Evolutionary conservation across 805 yeast species (phyloP).

Genomic region (Myxozyma neotropica): DNA sequence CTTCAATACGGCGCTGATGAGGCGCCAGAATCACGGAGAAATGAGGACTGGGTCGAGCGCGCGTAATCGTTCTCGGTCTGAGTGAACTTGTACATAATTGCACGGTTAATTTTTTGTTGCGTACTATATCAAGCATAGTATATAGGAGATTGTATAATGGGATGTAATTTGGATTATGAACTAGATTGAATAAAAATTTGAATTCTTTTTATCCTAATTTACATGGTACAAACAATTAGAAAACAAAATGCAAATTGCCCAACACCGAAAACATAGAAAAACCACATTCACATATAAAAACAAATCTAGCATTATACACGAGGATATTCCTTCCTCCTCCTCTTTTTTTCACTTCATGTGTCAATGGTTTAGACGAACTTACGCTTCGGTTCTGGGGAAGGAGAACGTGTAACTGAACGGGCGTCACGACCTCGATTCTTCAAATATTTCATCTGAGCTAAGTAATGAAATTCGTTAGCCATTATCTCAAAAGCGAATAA

Average conservation of each 20-base stretch:
- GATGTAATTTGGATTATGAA: background rate
- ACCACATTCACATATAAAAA: background rate
- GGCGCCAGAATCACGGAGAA: conserved; percentile 37
- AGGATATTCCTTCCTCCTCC: background rate
- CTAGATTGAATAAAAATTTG: background rate
- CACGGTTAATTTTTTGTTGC: too few species aligned
- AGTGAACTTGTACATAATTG: background rate
- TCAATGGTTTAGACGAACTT: conserved; percentile 9
- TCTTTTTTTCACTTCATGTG: background rate
- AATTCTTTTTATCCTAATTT: background rate
- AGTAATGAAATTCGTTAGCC: background rate
- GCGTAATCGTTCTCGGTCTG: background rate
- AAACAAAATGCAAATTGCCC: background rate
- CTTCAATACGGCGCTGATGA: conserved; percentile 64
- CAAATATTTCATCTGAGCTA: conserved; percentile 31
- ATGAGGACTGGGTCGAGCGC: conserved; percentile 36
- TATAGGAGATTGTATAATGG: background rate
- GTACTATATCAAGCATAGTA: too few species aligned
- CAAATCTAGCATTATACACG: background rate
- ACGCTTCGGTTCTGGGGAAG: conserved; percentile 36
- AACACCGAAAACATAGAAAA: conserved; percentile 2
- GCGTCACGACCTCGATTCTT: conserved; percentile 31
- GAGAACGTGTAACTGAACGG: conserved; percentile 32
- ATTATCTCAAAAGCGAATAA: background rate
- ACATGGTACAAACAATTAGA: background rate